Evolutionary conservation across 208 protist genomes (phyloP), one percentile per base, ranked within the genome.

Genomic region (Leishmania guyanensis): DNA sequence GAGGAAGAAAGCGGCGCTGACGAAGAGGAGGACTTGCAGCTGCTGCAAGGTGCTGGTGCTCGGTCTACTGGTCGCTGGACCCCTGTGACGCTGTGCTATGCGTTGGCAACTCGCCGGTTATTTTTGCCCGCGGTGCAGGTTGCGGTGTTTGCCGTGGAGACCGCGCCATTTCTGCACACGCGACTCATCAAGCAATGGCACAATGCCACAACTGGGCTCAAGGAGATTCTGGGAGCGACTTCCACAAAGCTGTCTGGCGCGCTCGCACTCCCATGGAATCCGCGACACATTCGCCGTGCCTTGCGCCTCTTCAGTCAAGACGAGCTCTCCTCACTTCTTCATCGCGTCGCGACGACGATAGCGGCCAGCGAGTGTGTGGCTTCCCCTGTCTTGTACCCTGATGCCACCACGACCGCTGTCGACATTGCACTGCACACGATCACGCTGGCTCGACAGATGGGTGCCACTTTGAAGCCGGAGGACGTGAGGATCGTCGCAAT

Each of bases 141-240:
- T 58, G 85, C 83, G 22, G 77, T 97, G 12, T 91, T 97, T 29
- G 86, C 85, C 29, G 88, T 97, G 62, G 88, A 92, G 75, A 91
- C 90, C 33, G 87, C 90, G 1, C 83, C 91, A 1, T 89, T 84
- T 72, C 48, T 94, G 68, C 94, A 97, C 77, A 91, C 83, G 20
- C 92, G 92, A n/a, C 84, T 97, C 29, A 88, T 87, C 62, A 92
- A 94, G 75, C 94, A 97, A 81, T 97, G 90, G 88, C 94, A 95
- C 80, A 97, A 97, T 73, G 92, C 87, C 26, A 85, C 90, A 6
- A 77, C 74, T 20, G 92, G 91, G n/a, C 81, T 97, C 50, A 73
- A 78, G 48, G 50, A 58, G 54, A 71, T 95, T 1, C 77, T 96
- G 46, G 70, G 50, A 50, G 66, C 60, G 72, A 79, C 58, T 68